Base-by-base conservation (phyloP, 768 basidiomycete genomes). In the Brasilioporus rufonigricans region DNA sequence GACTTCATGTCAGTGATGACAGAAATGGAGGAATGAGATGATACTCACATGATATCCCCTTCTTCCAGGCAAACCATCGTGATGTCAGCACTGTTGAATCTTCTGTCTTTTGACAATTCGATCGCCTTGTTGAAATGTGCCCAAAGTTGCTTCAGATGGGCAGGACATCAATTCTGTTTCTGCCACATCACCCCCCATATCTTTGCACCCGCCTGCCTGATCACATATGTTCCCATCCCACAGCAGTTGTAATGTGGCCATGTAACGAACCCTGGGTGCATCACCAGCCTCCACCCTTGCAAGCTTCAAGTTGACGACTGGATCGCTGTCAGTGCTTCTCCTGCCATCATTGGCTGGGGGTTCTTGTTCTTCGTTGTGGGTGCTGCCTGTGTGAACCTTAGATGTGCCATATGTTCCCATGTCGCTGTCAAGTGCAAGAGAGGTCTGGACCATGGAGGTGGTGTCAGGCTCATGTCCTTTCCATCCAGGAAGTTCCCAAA, bases 1-100 rank as follows among this genome's bases (percentile, higher is more conserved):
- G n/a, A 19, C 18, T 27, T 24, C 21, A 26, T 18, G 16, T 26
- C 12, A 13, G 5, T 1, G 24, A 24, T 13, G 26, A 19, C 5
- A 16, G 14, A 24, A 19, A 16, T 7, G 24, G 3, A 40, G n/a
- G n/a, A 29, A 19, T 5, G 44, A 9, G 36, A 29, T 2, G 12
- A 5, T 1, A 27, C 26, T 29, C 29, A 29, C 48, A 39, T 27
- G 3, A 29, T 5, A 21, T 52, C 44, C 0, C 59, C 52, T 32
- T 26, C 18, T n/a, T 57, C 52, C 2, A 60, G 43, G 18, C 59
- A 60, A 2, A 60, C 40, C 0, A 43, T 50, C 1, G 33, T 35
- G 10, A 48, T 27, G 24, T 48, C 24, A 0, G 24, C 47, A 1
- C 23, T 27, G 0, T 9, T 1, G 9, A 48, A 36, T 2, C 1